A percentile compares a stretch with the other conserved stretches of the same genome.
Conservation (phyloP, 345 rosid species). For the Ceriops decandra region DNA sequence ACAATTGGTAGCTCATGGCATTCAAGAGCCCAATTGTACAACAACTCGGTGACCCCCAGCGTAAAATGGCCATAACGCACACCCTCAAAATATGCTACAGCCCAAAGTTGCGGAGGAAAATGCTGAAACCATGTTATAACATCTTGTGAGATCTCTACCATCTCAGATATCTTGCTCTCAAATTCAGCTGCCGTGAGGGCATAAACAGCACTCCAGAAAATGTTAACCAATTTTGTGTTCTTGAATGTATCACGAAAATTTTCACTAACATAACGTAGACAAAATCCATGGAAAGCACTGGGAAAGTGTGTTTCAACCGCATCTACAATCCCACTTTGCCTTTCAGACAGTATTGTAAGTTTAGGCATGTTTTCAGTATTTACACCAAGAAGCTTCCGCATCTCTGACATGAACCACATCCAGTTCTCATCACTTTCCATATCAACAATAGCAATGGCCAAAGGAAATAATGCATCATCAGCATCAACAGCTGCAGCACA, state of each 20-base stretch:
- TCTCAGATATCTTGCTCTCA: slow-evolving; percentile 70
- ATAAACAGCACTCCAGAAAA: slow-evolving; percentile 95
- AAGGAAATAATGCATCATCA: slow-evolving; percentile 74
- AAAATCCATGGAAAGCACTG: slow-evolving; percentile 86
- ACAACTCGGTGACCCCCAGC: slow-evolving; percentile 72
- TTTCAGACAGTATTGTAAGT: slow-evolving; percentile 93
- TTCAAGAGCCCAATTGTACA: slow-evolving; percentile 91
- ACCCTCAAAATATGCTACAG: slow-evolving; percentile 90
- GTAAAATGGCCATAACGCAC: slow-evolving; percentile 84
- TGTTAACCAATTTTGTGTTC: slow-evolving; percentile 83
- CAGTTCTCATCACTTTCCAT: slow-evolving; percentile 83
- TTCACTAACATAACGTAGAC: slow-evolving; percentile 83
- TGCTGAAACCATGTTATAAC: slow-evolving; percentile 69
- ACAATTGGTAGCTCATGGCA: slow-evolving; percentile 93
- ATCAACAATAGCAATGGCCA: slow-evolving; percentile 89
- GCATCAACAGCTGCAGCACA: slow-evolving; percentile 98
- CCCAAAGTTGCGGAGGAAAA: slow-evolving; percentile 88
- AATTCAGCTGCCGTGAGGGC: slow-evolving; percentile 87
- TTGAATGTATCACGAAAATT: slow-evolving; percentile 91
- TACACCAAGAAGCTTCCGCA: slow-evolving; percentile 91
- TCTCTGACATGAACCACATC: slow-evolving; percentile 97
- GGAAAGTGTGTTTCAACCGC: slow-evolving; percentile 99
- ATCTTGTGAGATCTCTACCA: slow-evolving; percentile 89
- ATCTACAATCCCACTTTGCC: slow-evolving; percentile 75
- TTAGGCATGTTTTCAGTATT: slow-evolving; percentile 94